phyloP scores from a whole-genome alignment of 164 flowering plant species.

The Platanus orientalis region DNA sequence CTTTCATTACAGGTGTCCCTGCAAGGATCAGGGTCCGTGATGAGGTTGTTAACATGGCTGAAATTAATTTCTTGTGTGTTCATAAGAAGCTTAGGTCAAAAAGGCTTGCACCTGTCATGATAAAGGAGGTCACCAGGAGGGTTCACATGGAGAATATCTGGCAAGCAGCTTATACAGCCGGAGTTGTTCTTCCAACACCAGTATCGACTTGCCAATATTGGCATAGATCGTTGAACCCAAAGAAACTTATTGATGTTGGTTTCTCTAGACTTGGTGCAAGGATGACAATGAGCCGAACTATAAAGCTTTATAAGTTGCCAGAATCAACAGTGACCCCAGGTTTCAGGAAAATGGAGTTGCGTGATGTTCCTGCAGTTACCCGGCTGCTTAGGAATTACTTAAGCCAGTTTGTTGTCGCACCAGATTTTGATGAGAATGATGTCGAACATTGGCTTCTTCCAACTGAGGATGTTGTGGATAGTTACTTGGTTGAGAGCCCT shows the following conservation, averaged over 20 bases:
- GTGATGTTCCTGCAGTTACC: slow-evolving; percentile 51
- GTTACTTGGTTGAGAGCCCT: slow-evolving; percentile 52
- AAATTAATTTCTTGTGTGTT: too few species aligned
- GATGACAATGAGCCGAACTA: slow-evolving; percentile 62
- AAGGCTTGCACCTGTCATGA: too few species aligned
- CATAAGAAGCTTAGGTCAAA: too few species aligned
- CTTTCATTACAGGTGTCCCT: slow-evolving; percentile 56
- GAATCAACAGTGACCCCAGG: slow-evolving; percentile 45
- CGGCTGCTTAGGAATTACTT: slow-evolving; percentile 38
- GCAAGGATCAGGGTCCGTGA: slow-evolving; percentile 37
- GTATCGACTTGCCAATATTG: slow-evolving; percentile 54
- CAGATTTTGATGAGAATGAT: slow-evolving; percentile 43
- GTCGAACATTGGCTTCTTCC: slow-evolving; percentile 59
- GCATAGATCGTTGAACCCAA: slow-evolving; percentile 54
- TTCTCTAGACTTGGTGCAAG: slow-evolving; percentile 59
- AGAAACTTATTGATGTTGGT: slow-evolving; percentile 59
- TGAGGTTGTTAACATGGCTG: too few species aligned
- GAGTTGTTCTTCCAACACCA: slow-evolving; percentile 53
- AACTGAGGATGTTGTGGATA: slow-evolving; percentile 40
- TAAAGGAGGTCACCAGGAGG: too few species aligned
- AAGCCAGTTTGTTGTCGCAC: slow-evolving; percentile 41
- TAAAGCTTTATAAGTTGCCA: slow-evolving; percentile 51
- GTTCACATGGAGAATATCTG: too few species aligned
- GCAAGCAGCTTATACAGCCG: slow-evolving; percentile 57
- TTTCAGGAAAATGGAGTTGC: slow-evolving; percentile 44